A percentile compares a stretch with the other conserved stretches of the same genome.
Conservation (phyloP, 2,329 filamentous ascomycete genomes). For the Beauveria bassiana region DNA sequence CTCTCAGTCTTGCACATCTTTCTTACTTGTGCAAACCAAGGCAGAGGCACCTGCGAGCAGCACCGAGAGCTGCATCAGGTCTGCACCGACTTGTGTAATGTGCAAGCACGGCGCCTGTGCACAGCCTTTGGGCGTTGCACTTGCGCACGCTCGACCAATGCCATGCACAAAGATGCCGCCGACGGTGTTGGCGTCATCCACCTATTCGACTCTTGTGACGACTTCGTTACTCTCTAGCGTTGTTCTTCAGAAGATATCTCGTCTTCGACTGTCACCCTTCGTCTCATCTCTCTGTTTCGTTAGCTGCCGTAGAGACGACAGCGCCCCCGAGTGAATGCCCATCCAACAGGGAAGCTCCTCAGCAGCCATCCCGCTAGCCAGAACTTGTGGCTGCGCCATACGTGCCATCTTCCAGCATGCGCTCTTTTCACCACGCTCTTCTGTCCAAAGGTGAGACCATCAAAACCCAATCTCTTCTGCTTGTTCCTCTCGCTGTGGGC, state of each 20-base stretch:
- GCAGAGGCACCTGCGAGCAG: background rate
- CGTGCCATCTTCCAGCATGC: background rate
- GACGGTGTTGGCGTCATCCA: background rate
- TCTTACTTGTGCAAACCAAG: background rate
- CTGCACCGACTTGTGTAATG: background rate
- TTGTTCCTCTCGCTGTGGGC: background rate
- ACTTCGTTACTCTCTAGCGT: constrained; percentile 1
- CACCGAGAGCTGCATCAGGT: background rate
- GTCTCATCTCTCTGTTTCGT: background rate
- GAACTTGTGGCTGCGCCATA: constrained; percentile 7
- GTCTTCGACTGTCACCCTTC: background rate
- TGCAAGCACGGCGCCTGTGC: constrained; percentile 5
- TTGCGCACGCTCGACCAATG: constrained; percentile 8
- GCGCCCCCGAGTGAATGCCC: background rate
- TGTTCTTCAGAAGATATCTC: background rate
- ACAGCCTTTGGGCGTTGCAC: constrained; percentile 5
- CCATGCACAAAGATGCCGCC: constrained; percentile 2
- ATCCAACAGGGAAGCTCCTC: background rate
- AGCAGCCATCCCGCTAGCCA: constrained; percentile 1
- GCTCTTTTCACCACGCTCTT: background rate
- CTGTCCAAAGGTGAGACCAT: background rate
- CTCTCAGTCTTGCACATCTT: background rate
- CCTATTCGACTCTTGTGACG: background rate
- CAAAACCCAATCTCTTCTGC: background rate
- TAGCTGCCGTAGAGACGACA: background rate